Evolutionary conservation across 768 basidiomycete genomes (phyloP).

Genomic region (Tylopilus vinaceipallidus): DNA sequence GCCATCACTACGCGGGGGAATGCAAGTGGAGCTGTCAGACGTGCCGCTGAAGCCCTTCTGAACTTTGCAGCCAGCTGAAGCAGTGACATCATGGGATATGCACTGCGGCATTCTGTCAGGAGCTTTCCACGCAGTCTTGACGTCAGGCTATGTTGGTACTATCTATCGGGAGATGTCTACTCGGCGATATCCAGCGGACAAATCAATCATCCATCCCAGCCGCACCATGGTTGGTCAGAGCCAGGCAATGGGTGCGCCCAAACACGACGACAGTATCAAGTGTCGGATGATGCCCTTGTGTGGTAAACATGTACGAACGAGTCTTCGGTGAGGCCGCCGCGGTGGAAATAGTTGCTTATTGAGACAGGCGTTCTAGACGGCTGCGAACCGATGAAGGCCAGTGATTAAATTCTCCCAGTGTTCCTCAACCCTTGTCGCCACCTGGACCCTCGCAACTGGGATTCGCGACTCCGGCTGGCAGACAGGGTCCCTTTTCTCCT

Average conservation of each 20-base stretch:
- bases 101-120: conserved; percentile 18
- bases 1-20: conserved; percentile 9
- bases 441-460: conserved; percentile 2
- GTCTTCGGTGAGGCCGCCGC: neutral
- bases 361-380: too few relatives aligned
- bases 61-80: conserved; percentile 12
- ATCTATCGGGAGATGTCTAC: too few relatives aligned
- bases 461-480: neutral
- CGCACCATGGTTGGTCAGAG: neutral
- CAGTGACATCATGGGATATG: conserved; percentile 26
- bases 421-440: conserved; percentile 9
- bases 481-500: neutral
- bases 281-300: too few relatives aligned
- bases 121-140: conserved; percentile 24
- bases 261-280: too few relatives aligned
- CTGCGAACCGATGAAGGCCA: too few relatives aligned
- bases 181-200: too few relatives aligned
- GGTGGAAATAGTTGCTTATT: conserved; percentile 17
- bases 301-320: neutral
- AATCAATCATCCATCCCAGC: neutral
- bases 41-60: conserved; percentile 10
- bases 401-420: too few relatives aligned
- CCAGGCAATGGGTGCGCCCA: too few relatives aligned
- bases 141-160: conserved; percentile 18
- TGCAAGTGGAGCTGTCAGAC: conserved; percentile 15